Evolutionary conservation across 2,329 filamentous ascomycete species (phyloP), one percentile per base, ranked within the genome.

Genomic region (Albophoma yamanashiensis): DNA sequence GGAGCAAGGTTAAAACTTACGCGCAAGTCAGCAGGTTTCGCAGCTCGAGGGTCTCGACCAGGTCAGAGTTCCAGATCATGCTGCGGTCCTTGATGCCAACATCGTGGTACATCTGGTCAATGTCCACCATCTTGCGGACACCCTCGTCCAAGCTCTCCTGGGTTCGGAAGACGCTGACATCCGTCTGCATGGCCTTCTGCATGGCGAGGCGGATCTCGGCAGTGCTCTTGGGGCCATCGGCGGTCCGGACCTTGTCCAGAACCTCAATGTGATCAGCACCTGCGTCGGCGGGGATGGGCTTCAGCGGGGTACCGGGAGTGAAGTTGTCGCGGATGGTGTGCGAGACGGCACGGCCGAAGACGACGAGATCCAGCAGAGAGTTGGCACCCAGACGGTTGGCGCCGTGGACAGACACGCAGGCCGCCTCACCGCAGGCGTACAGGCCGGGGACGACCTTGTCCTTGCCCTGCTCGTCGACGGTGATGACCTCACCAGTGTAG

Each of bases 61-160:
- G 85, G 72, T 97, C 93, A 31, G 90, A 92, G 86, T 97, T 97
- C 93, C 93, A 97, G 81, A 97, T 97, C 93, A 97, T 97, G 83
- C 91, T 95, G 76, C 94, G 89, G 77, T 97, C 93, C 85, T 96
- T 96, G 79, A 91, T 97, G 71, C 91, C 91, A 68, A 97, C 88
- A 71, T 97, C 82, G 68, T 82, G 78, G 79, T 89, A 97, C 70
- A 81, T 83, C 68, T 83, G 76, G 74, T 97, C 93, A 68, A 97
- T 91, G 67, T 91, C 86, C 65, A 79, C 86, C 75, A 97, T 94
- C 81, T 87, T 92, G 76, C 82, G 80, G 63, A 96, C 92, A 84
- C 93, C 93, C 77, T 97, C 90, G 67, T 97, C 91, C 75, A 97
- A 84, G 67, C 87, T 91, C 77, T 96, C 89, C 71, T 97, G 92